Conservation (phyloP, 106 monocot genomes). For the Acorus calamus region DNA sequence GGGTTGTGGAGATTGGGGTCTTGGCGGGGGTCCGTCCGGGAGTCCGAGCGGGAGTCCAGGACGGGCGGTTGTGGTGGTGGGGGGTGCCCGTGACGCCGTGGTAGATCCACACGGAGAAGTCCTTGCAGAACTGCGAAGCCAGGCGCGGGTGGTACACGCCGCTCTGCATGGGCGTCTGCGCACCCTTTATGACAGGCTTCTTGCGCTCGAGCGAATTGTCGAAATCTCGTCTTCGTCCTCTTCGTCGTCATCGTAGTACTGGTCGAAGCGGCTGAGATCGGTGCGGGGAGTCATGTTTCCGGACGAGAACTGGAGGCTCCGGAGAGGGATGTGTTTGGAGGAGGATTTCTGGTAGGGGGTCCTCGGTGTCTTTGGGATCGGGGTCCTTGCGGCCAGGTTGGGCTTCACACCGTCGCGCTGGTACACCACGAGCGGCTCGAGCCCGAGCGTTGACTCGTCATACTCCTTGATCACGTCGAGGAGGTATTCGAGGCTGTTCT, state of each 20-base stretch:
- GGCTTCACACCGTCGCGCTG: slow-evolving; percentile 24
- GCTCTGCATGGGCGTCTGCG: slow-evolving; percentile 15
- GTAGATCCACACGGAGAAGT: slow-evolving; percentile 37
- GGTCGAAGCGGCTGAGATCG: not conserved
- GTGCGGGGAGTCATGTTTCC: slow-evolving; percentile 2
- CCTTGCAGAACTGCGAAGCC: slow-evolving; percentile 43
- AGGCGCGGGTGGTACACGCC: slow-evolving; percentile 22
- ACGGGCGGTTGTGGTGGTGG: slow-evolving; percentile 9
- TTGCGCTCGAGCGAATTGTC: slow-evolving; percentile 20
- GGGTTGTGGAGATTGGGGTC: not conserved
- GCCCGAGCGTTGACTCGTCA: slow-evolving; percentile 21
- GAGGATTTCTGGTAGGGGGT: slow-evolving; percentile 1
- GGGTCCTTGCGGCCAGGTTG: slow-evolving; percentile 21
- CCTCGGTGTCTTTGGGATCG: slow-evolving; percentile 23
- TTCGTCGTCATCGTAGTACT: not conserved
- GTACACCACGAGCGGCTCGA: slow-evolving; percentile 18
- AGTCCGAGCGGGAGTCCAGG: slow-evolving; percentile 32
- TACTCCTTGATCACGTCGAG: slow-evolving; percentile 30
- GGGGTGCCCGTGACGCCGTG: slow-evolving; percentile 35
- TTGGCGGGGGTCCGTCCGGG: slow-evolving; percentile 13
- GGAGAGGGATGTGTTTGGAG: slow-evolving; percentile 15
- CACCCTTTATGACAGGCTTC: not conserved
- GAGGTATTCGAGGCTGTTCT: slow-evolving; percentile 25
- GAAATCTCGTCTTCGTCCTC: slow-evolving; percentile 16
- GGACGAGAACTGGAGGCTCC: slow-evolving; percentile 22